Conservation (phyloP, 78 protist species). For the Dictyostelium purpureum region DNA sequence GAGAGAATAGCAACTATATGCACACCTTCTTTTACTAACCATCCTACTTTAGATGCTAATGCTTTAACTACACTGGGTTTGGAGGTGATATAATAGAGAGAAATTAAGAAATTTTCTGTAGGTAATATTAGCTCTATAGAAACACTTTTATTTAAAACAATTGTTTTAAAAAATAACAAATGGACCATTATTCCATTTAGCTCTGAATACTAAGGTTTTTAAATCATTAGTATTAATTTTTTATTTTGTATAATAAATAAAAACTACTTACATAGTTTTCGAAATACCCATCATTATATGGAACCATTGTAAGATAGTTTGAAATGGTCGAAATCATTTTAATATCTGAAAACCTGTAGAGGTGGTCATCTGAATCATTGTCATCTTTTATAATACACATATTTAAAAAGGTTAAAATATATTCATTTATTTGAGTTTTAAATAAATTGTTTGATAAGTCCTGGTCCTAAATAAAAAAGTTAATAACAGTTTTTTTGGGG, state of each 20-base stretch:
- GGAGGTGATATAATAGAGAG: not conserved
- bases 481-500: no score
- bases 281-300: not conserved
- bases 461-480: not conserved
- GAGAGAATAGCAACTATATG: not conserved
- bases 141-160: not conserved
- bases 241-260: not conserved
- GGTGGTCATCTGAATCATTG: not conserved
- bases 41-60: not conserved
- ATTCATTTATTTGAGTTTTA: not conserved
- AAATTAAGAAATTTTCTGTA: not conserved
- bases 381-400: not conserved
- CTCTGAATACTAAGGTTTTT: not conserved
- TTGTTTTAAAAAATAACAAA: not conserved
- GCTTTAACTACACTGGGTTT: not conserved
- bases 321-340: not conserved
- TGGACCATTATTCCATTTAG: constrained; percentile 7
- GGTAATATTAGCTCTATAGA: not conserved
- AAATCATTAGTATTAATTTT: not conserved
- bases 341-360: not conserved
- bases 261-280: not conserved
- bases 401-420: constrained; percentile 5
- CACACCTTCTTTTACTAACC: not conserved
- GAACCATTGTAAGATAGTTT: not conserved
- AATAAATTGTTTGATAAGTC: not conserved